Conservation (phyloP, 352 stramenopile genomes). For the Phytophthora citrophthora region DNA sequence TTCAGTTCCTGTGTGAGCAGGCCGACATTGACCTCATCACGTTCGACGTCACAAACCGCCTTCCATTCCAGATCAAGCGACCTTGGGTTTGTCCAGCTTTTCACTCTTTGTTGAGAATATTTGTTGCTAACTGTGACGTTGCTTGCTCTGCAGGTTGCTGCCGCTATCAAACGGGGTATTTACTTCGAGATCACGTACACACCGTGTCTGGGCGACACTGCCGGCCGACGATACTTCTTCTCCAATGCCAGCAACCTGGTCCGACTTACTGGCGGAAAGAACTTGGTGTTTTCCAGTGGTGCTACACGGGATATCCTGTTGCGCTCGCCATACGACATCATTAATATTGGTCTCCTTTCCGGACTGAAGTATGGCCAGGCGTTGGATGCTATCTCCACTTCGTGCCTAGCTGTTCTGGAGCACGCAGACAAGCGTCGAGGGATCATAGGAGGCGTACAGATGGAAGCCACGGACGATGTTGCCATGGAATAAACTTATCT, state of each 20-base stretch:
- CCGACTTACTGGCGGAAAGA: constrained; percentile 66
- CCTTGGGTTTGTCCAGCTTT: constrained; percentile 55
- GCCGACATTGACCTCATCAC: constrained; percentile 83
- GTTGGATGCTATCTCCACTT: constrained; percentile 68
- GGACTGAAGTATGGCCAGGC: constrained; percentile 77
- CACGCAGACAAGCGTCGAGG: constrained; percentile 66
- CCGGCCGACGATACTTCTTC: constrained; percentile 85
- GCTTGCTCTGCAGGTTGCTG: constrained; percentile 50
- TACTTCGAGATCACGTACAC: constrained; percentile 87
- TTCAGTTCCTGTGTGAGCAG: constrained; percentile 86
- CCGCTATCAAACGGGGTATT: constrained; percentile 72
- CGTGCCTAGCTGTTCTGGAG: constrained; percentile 59
- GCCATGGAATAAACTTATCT: constrained; percentile 50
- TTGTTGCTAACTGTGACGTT: neutral
- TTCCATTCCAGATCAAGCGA: constrained; percentile 82
- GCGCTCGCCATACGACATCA: constrained; percentile 81
- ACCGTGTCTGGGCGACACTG: constrained; percentile 76
- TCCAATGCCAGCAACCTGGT: constrained; percentile 85
- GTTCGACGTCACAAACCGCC: constrained; percentile 79
- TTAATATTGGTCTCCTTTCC: constrained; percentile 79
- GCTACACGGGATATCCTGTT: constrained; percentile 78
- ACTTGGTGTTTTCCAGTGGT: constrained; percentile 79
- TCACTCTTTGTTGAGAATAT: neutral
- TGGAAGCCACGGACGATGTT: constrained; percentile 43
- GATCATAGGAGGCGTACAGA: constrained; percentile 51